These are phyloP conservation scores for Aspergillus bridgeri DNA, from an alignment of 495 filamentous ascomycete genomes.

Conservation along the genomic window DNA sequence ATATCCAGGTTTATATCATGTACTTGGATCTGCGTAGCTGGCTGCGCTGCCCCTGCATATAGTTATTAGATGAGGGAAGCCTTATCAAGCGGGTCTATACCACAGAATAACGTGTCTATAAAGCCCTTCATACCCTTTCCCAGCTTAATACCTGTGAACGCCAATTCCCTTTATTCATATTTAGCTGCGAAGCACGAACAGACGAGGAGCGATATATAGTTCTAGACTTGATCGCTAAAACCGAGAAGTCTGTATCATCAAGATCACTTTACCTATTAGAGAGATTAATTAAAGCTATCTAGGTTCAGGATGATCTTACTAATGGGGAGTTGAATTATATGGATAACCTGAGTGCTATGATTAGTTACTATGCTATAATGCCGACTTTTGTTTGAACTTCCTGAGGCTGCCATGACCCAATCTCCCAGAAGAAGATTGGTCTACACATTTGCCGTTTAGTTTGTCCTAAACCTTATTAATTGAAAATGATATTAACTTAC, in stretches of 20 bases:
- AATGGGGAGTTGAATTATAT: not conserved
- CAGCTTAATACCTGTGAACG: constrained; percentile 5
- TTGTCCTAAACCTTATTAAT: too few species aligned
- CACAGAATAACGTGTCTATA: constrained; percentile 1
- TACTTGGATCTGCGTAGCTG: not conserved
- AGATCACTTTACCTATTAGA: constrained; percentile 4
- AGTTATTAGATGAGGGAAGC: not conserved
- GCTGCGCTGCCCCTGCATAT: not conserved
- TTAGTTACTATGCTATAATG: not conserved
- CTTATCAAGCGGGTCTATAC: not conserved
- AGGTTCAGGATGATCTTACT: constrained; percentile 18
- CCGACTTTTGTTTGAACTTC: not conserved
- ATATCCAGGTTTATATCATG: not conserved
- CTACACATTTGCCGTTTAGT: too few species aligned
- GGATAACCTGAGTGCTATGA: not conserved
- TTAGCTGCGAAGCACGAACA: constrained; percentile 12
- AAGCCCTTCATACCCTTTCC: constrained; percentile 3
- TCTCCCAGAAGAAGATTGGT: too few species aligned
- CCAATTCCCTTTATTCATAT: constrained; percentile 14
- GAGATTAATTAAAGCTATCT: constrained; percentile 6
- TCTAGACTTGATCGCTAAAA: constrained; percentile 11
- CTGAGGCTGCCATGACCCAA: too few species aligned
- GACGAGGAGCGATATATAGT: constrained; percentile 9
- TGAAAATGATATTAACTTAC: too few species aligned
- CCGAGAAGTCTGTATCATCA: constrained; percentile 5